Evolutionary conservation across 1,139 yeast genomes (phyloP).

Genomic region (Geotrichum carabidarum): DNA sequence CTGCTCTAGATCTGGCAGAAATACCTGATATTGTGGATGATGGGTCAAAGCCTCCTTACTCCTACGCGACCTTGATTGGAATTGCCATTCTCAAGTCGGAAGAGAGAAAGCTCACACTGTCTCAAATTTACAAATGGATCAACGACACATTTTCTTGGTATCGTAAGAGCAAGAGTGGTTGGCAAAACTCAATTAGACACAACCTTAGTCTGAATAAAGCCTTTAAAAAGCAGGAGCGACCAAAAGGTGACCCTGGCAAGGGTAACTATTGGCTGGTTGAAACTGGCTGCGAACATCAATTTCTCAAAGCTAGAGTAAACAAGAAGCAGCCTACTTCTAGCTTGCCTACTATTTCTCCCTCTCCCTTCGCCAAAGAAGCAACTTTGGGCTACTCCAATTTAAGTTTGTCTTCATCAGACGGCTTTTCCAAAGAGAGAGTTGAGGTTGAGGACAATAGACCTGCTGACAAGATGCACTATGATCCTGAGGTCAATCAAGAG

Average conservation of each 20-base stretch:
- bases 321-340: conserved; percentile 13
- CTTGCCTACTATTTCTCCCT: conserved; percentile 7
- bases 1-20: not conserved
- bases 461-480: conserved; percentile 7
- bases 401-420: not conserved
- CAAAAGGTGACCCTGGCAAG: conserved; percentile 78
- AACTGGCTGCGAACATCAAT: conserved; percentile 74
- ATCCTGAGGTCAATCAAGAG: conserved; percentile 6
- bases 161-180: conserved; percentile 75
- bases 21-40: conserved; percentile 45
- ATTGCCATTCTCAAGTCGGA: conserved; percentile 88
- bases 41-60: conserved; percentile 78
- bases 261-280: conserved; percentile 96
- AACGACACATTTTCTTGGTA: conserved; percentile 81
- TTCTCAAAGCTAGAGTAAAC: conserved; percentile 47
- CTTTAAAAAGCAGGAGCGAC: conserved; percentile 82
- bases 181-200: conserved; percentile 91
- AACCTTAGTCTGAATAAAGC: conserved; percentile 81
- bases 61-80: conserved; percentile 91
- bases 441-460: not conserved
- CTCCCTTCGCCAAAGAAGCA: conserved; percentile 3
- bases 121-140: conserved; percentile 93
- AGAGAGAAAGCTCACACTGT: conserved; percentile 70
- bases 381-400: conserved; percentile 1
- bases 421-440: not conserved